Conservation (phyloP, 306 rosid genomes). For the Argentina anserina region DNA sequence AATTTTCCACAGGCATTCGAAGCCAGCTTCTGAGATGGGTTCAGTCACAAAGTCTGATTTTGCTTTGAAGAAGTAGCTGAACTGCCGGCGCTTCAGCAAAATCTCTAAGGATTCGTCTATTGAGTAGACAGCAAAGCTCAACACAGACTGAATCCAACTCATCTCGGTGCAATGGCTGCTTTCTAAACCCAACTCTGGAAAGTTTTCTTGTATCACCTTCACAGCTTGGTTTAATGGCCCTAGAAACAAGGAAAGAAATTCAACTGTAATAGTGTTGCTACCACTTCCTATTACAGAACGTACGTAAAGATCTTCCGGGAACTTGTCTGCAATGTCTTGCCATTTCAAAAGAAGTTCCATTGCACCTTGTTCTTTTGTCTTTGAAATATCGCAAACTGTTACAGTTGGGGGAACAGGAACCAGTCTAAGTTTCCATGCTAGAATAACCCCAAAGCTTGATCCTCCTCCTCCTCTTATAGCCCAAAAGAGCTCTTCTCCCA, state of each 20-base stretch:
- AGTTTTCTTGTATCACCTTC: slow-evolving; percentile 35
- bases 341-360: slow-evolving; percentile 42
- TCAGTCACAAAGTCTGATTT: slow-evolving; percentile 62
- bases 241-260: slow-evolving; percentile 52
- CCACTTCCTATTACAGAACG: slow-evolving; percentile 39
- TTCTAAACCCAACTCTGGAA: slow-evolving; percentile 55
- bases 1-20: slow-evolving; percentile 48
- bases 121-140: slow-evolving; percentile 46
- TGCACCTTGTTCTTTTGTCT: slow-evolving; percentile 44
- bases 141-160: slow-evolving; percentile 67
- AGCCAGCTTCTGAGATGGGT: slow-evolving; percentile 44
- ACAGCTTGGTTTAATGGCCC: slow-evolving; percentile 44
- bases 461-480: slow-evolving; percentile 75
- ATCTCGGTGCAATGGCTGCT: slow-evolving; percentile 44
- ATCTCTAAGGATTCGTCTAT: slow-evolving; percentile 40
- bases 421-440: slow-evolving; percentile 53
- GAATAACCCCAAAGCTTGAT: slow-evolving; percentile 57
- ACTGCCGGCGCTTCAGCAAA: slow-evolving; percentile 39
- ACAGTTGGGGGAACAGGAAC: slow-evolving; percentile 52
- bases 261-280: slow-evolving; percentile 40
- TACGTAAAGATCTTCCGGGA: slow-evolving; percentile 46
- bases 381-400: slow-evolving; percentile 47
- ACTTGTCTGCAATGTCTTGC: slow-evolving; percentile 46
- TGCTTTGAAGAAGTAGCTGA: slow-evolving; percentile 54
- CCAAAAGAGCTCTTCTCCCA: slow-evolving; percentile 76